Base-by-base conservation (phyloP, 768 basidiomycete genomes). In the Pisolithus sp. region DNA sequence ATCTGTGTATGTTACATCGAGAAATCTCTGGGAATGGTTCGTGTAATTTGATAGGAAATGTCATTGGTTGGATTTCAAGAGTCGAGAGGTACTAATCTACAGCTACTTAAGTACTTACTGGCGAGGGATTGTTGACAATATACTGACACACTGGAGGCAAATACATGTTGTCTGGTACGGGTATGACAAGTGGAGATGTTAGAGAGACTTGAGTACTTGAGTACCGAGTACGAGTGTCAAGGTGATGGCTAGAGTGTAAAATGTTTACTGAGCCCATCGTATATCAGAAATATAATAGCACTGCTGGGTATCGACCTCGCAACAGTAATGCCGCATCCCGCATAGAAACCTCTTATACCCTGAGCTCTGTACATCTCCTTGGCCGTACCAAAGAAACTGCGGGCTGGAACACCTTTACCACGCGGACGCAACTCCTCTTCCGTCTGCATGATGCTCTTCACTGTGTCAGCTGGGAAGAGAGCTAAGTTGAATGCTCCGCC, bases 371-470 rank as follows among this genome's bases (percentile, higher is more conserved):
- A 95, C 75, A 96, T 82, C 57, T 81, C 80, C 60, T 64, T 76
- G 34, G 81, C 83, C 47, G 82, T 88, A 31, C 71, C 75, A 60
- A 69, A 68, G 64, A 75, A 86, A 73, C 63, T 80, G 60, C 70
- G 68, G 57, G 48, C 60, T 37, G 63, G 50, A 40, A 54, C 53
- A 15, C 65, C 59, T 52, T 60, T 67, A 41, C 70, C 68, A 26
- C 75, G 66, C 37, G 84, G 81, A 7, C 88, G 75, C 51, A 95
- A 74, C 68, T 96, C 94, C 49, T 89, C 87, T 65, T 86, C 88
- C 0, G 95, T 98, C 75, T 97, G 95, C 64, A 98, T 89, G 52
- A 91, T 79, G 56, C 86, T 89, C 76, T 98, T 98, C 60, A 97
- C 79, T 26, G 89, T 89, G 69, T 98, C 95, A 4, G 93, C 93